Evolutionary conservation across 331 rosid species (phyloP).

Genomic region (Ulmus americana): DNA sequence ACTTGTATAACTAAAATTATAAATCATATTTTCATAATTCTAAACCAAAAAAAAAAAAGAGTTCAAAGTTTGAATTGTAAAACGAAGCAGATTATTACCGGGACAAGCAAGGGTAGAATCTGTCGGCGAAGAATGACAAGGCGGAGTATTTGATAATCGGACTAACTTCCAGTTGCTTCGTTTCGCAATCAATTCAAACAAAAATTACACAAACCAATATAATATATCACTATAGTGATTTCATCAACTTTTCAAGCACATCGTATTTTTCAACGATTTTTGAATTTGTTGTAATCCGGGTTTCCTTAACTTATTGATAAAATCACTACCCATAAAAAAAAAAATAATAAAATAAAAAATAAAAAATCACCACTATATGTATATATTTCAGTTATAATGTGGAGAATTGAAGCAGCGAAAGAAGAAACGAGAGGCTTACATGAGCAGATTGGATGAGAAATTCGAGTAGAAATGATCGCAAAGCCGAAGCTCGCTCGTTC

Average conservation of each 20-base stretch:
- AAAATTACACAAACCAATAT: neutral
- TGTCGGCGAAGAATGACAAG: conserved; percentile 57
- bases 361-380: neutral
- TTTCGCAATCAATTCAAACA: neutral
- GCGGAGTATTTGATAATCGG: conserved; percentile 71
- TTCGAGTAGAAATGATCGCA: conserved; percentile 34
- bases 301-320: too few species aligned
- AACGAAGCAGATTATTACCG: conserved; percentile 23
- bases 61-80: neutral
- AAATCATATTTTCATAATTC: too few species aligned
- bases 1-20: too few species aligned
- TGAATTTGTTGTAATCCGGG: too few species aligned
- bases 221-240: neutral
- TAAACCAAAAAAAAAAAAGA: neutral
- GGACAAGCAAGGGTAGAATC: conserved; percentile 47
- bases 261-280: too few species aligned
- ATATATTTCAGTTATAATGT: neutral
- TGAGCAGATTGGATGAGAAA: conserved; percentile 62
- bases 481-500: conserved; percentile 20
- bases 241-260: too few species aligned
- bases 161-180: conserved; percentile 41
- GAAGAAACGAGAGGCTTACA: conserved; percentile 21
- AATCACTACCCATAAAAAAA: neutral
- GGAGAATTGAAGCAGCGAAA: neutral
- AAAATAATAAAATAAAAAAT: too few species aligned